phyloP scores from a whole-genome alignment of 495 filamentous ascomycete genomes.

The Tuber umbilicatum region DNA sequence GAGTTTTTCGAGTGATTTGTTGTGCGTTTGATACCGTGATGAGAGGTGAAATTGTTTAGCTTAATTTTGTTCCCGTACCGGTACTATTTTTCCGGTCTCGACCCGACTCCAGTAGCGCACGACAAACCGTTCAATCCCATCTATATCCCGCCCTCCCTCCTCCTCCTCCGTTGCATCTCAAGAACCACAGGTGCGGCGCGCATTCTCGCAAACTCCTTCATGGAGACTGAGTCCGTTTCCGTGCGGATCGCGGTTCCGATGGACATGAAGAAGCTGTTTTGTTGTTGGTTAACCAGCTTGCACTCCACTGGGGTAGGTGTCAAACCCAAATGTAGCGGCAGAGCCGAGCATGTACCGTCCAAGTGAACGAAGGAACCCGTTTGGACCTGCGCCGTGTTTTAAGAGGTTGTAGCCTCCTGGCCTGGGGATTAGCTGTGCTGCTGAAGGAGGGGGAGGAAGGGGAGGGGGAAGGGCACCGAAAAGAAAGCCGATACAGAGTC shows the following conservation, averaged over 20 bases:
- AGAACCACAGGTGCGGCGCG: slow-evolving; percentile 31
- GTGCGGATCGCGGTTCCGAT: slow-evolving; percentile 94
- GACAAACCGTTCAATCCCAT: not conserved
- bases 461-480: slow-evolving; percentile 57
- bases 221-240: slow-evolving; percentile 46
- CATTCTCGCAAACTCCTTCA: slow-evolving; percentile 29
- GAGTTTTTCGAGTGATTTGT: not conserved
- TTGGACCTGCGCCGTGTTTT: slow-evolving; percentile 83
- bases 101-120: not conserved
- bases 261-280: slow-evolving; percentile 89
- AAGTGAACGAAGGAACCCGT: slow-evolving; percentile 84
- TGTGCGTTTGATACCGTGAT: not conserved
- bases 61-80: slow-evolving; percentile 10
- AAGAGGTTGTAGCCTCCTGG: slow-evolving; percentile 88
- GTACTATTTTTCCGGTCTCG: slow-evolving; percentile 4
- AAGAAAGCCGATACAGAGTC: slow-evolving; percentile 93
- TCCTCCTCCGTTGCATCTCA: slow-evolving; percentile 18
- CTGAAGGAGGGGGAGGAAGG: not conserved
- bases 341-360: slow-evolving; percentile 98
- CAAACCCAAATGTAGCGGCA: slow-evolving; percentile 90
- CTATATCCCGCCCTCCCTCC: slow-evolving; percentile 3
- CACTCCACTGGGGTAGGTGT: slow-evolving; percentile 11
- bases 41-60: slow-evolving; percentile 5
- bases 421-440: not conserved
- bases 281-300: slow-evolving; percentile 17